Evolutionary conservation across 2,329 filamentous ascomycete genomes (phyloP).

Genomic region (Xylaria sp.): DNA sequence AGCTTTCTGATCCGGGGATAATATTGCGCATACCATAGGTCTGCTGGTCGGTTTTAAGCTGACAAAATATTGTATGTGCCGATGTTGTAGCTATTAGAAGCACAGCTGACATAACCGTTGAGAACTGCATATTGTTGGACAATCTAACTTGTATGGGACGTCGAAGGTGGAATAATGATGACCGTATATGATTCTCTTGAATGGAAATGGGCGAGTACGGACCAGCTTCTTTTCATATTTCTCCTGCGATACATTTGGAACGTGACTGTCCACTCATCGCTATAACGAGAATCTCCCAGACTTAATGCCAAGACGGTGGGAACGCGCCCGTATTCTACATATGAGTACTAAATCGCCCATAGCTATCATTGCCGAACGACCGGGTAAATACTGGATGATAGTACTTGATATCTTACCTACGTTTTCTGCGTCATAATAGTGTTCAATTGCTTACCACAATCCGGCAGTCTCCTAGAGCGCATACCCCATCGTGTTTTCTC

Average conservation of each 20-base stretch:
- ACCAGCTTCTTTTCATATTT: background rate
- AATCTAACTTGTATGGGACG: no score
- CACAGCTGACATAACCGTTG: background rate
- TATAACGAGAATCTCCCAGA: background rate
- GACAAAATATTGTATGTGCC: background rate
- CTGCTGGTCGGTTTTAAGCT: background rate
- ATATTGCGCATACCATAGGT: background rate
- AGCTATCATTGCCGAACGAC: background rate
- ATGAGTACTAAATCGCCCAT: background rate
- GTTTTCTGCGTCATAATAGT: background rate
- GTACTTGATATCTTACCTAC: no score
- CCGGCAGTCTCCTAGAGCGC: background rate
- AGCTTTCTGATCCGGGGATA: background rate
- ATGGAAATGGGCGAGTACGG: background rate
- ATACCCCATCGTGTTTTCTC: background rate
- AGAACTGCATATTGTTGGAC: background rate
- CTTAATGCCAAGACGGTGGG: background rate
- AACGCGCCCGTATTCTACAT: background rate
- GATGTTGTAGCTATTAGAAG: background rate
- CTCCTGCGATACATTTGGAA: background rate
- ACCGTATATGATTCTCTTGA: background rate
- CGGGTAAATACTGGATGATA: background rate
- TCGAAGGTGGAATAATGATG: background rate
- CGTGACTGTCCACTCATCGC: background rate
- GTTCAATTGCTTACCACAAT: background rate